Percentiles rank a stretch among this genome's conserved stretches.
Conservation (phyloP, 768 basidiomycete genomes). For the Pisolithus tinctorius region DNA sequence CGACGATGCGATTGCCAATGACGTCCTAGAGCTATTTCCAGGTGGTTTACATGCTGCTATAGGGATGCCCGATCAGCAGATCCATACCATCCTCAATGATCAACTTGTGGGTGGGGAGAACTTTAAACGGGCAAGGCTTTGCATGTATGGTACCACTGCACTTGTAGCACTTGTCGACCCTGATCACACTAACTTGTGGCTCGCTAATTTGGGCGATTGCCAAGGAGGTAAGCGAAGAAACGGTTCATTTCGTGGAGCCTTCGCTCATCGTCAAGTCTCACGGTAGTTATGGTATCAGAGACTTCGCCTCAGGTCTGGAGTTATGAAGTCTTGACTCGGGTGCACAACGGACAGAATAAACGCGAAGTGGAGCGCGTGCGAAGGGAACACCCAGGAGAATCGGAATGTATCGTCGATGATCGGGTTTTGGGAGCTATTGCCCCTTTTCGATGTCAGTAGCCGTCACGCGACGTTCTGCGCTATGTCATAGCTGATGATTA, state of each 20-base stretch:
- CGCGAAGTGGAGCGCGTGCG: conserved; percentile 58
- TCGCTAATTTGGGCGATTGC: conserved; percentile 78
- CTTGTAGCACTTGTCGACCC: conserved; percentile 70
- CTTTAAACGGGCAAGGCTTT: conserved; percentile 58
- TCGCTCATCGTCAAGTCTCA: conserved; percentile 11
- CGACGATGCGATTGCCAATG: conserved; percentile 61
- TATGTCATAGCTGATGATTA: conserved; percentile 3
- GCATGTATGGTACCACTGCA: conserved; percentile 77
- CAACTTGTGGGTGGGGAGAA: conserved; percentile 50
- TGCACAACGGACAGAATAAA: conserved; percentile 66
- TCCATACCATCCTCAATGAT: conserved; percentile 59
- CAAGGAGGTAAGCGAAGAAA: conserved; percentile 52
- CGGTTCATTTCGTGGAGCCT: conserved; percentile 3
- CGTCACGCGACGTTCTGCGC: conserved; percentile 9
- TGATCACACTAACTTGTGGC: conserved; percentile 61
- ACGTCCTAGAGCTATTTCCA: conserved; percentile 54
- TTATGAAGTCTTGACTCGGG: conserved; percentile 52
- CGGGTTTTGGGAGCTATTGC: conserved; percentile 74
- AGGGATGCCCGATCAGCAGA: conserved; percentile 48
- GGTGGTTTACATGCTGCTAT: conserved; percentile 47
- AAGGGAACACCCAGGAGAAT: conserved; percentile 61
- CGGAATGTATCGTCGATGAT: conserved; percentile 57
- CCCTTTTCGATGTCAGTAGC: conserved; percentile 62
- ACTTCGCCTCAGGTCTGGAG: conserved; percentile 47
- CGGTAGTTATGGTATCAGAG: conserved; percentile 45